Percentiles rank a stretch among this genome's conserved stretches.
phyloP scores from a whole-genome alignment of 164 flowering plant genomes.

The Berberis thunbergii region DNA sequence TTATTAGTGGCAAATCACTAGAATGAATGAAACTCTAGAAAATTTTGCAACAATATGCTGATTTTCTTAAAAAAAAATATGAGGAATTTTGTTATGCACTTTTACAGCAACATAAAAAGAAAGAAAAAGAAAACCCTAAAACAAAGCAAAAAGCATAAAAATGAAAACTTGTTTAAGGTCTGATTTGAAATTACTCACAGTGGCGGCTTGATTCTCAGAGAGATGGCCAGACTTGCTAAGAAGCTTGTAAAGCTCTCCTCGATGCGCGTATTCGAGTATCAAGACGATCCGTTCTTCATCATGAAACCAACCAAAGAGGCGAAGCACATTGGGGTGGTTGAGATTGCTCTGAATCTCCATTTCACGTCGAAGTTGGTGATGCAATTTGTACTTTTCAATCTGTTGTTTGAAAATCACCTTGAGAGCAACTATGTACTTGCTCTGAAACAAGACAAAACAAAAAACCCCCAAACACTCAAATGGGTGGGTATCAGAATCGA shows the following conservation, averaged over 20 bases:
- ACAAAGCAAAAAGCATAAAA: no score
- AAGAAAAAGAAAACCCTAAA: no score
- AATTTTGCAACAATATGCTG: not conserved
- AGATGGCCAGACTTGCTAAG: slow-evolving; percentile 43
- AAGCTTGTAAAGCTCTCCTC: slow-evolving; percentile 72
- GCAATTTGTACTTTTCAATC: slow-evolving; percentile 58
- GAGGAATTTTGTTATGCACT: not conserved
- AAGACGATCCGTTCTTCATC: slow-evolving; percentile 68
- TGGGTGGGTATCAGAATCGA: not conserved
- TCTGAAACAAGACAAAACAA: slow-evolving; percentile 23
- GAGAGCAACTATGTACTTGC: slow-evolving; percentile 70
- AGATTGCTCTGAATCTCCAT: slow-evolving; percentile 80
- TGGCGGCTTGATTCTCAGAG: slow-evolving; percentile 72
- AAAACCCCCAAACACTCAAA: not conserved
- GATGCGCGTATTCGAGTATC: slow-evolving; percentile 82
- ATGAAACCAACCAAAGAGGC: slow-evolving; percentile 85
- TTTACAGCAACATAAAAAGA: no score
- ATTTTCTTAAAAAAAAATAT: no score
- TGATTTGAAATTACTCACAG: slow-evolving; percentile 26
- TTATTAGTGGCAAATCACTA: not conserved
- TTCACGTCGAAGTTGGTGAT: slow-evolving; percentile 74
- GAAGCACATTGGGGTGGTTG: slow-evolving; percentile 69
- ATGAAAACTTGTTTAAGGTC: no score
- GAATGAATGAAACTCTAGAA: not conserved
- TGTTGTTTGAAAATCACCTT: slow-evolving; percentile 82